Evolutionary conservation across 2,329 filamentous ascomycete species (phyloP), one percentile per base, ranked within the genome.

Genomic region (Chrysoporthe puriensis): DNA sequence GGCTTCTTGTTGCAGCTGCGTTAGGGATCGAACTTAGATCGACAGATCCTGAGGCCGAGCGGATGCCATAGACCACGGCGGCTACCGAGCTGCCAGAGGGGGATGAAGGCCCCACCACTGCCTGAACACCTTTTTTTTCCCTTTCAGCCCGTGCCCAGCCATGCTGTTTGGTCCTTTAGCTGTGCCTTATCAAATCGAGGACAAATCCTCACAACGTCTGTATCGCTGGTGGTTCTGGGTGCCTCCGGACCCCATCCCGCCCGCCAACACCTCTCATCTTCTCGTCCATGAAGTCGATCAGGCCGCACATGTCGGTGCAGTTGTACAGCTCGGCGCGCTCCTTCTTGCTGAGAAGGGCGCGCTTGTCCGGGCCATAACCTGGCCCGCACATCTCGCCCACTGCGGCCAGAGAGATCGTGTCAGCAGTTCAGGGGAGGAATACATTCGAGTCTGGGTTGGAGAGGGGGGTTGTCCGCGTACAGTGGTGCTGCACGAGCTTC

Each of bases 331-430:
- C 76, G 18, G 76, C 75, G 69, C 88, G 80, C 75, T 90, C 87
- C 73, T 81, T 83, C 74, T 84, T 88, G n/a, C 73, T 82, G 69
- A 90, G 75, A 73, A 90, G 79, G 5, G 82, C 76, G 1, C 75
- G 75, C 76, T 87, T 86, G 73, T 86, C 80, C 14, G 81, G 74
- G 0, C 84, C 83, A 76, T 87, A 83, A 18, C 86, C 86, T 4
- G 86, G 84, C 1, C 81, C 83, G 71, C 83, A 85, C 89, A 92
- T 92, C 79, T 92, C 88, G 66, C 81, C 83, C 40, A 92, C 75
- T 70, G 63, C 57, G 16, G 5, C 14, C 0, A 32, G 6, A n/a
- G 7, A 18, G 8, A 9, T 1, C n/a, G 2, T 6, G 59, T 52
- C 21, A 44, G 11, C 21, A 4, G 7, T 7, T 14, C 6, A 58